Evolutionary conservation across 805 yeast genomes (phyloP), one percentile per base, ranked within the genome.

Genomic region (Saturnispora saitoi): DNA sequence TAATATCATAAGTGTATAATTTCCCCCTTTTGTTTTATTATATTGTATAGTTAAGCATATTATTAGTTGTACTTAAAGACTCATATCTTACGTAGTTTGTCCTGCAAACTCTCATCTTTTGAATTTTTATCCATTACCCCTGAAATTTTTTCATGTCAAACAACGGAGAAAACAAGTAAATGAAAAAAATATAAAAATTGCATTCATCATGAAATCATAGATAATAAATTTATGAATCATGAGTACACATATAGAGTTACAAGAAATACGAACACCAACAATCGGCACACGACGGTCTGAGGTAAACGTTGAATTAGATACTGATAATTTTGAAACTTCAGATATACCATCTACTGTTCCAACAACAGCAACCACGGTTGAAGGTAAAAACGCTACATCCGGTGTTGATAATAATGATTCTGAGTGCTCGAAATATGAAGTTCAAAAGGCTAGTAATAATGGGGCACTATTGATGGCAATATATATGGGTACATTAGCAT

Each of bases 401-500:
- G 19, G 17, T 15, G 19, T 34, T 20, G 19, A 17, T 19, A 19
- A 34, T 11, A 15, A 20, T 17, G 38, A 34, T 4, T 34, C 20
- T 34, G 17, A 34, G 19, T 17, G 38, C 38, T 34, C n/a, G 12
- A 34, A 17, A 17, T 10, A 34, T 9, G 14, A n/a, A 8, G 17
- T 17, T 12, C 24, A 31, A 11, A 11, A 14, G 6, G 4, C 45
- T 7, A 24, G 20, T 7, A 19, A 28, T 10, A 24, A 22, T 56
- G 56, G 34, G 51, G 56, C 37, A 54, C 57, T 56, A 3, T 65
- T 72, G 41, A 78, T 82, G 73, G 87, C 95, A 3, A 63, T 85
- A 31, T 67, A 76, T 8, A 90, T 88, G 4, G 95, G 95, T 50
- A 60, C 78, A 20, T 81, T 87, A 51, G 91, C 93, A 10, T 95